A percentile compares a stretch with the other conserved stretches of the same genome.
phyloP scores from a whole-genome alignment of 2,329 filamentous ascomycete genomes.

The Colletotrichum scovillei region DNA sequence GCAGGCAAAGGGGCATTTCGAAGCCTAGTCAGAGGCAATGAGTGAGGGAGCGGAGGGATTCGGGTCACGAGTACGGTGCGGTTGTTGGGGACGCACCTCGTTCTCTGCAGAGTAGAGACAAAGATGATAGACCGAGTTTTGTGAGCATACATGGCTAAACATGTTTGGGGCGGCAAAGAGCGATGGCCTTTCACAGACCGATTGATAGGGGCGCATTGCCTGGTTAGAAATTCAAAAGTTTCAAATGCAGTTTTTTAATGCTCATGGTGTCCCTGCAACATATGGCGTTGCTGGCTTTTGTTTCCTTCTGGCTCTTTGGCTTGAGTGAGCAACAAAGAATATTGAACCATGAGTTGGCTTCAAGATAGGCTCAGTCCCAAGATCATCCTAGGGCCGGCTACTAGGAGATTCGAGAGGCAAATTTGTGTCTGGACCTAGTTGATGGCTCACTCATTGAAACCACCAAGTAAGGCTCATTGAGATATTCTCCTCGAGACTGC shows the following conservation, averaged over 20 bases:
- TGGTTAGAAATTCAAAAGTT: slow-evolving; percentile 1
- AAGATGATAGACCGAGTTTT: slow-evolving; percentile 6
- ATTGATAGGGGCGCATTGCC: background rate
- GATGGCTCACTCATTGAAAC: no score
- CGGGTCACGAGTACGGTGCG: background rate
- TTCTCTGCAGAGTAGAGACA: background rate
- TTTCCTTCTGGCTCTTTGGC: background rate
- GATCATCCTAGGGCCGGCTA: no score
- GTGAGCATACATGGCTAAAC: background rate
- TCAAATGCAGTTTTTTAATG: background rate
- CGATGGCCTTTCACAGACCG: background rate
- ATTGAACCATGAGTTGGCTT: no score
- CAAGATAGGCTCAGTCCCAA: no score
- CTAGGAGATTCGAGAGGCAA: no score
- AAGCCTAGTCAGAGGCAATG: background rate
- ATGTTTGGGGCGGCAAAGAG: background rate
- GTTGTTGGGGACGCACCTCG: background rate
- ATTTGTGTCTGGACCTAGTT: no score
- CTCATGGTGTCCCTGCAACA: background rate
- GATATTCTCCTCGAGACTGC: no score
- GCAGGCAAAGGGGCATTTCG: background rate
- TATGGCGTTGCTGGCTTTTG: background rate
- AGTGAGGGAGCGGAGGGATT: background rate
- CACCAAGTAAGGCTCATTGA: no score
- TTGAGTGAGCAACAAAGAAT: background rate